phyloP scores from a whole-genome alignment of 306 rosid species.

The Ochetophila trinervis region DNA sequence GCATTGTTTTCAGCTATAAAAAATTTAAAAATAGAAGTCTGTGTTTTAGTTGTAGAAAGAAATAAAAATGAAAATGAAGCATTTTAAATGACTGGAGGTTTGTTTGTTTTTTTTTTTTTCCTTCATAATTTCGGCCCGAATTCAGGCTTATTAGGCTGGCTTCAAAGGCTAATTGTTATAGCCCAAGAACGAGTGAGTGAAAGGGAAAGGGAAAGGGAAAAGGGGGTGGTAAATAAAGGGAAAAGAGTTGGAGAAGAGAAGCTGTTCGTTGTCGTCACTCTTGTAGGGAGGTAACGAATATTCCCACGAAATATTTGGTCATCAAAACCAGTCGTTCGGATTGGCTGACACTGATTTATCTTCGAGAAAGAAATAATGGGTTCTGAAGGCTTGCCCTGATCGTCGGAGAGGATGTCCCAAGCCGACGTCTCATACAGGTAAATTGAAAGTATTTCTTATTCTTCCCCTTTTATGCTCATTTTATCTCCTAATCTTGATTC shows the following conservation, averaged over 20 bases:
- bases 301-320: background rate
- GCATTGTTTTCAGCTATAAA: no score
- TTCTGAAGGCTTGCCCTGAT: constrained; percentile 21
- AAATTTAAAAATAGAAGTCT: no score
- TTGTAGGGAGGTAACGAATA: background rate
- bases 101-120: no score
- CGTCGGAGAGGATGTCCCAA: constrained; percentile 47
- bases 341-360: background rate
- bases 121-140: no score
- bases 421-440: constrained; percentile 50
- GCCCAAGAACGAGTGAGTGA: no score
- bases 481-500: background rate
- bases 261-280: background rate
- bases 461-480: background rate
- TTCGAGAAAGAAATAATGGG: constrained; percentile 20
- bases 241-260: background rate
- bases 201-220: no score
- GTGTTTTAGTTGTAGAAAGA: no score
- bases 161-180: no score
- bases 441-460: background rate
- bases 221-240: background rate
- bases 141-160: no score
- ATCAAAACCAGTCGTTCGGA: constrained; percentile 9
- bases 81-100: no score
- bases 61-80: no score